A percentile compares a stretch with the other conserved stretches of the same genome.
Conservation (phyloP, 495 filamentous ascomycete genomes). For the Annulohypoxylon nitens region DNA sequence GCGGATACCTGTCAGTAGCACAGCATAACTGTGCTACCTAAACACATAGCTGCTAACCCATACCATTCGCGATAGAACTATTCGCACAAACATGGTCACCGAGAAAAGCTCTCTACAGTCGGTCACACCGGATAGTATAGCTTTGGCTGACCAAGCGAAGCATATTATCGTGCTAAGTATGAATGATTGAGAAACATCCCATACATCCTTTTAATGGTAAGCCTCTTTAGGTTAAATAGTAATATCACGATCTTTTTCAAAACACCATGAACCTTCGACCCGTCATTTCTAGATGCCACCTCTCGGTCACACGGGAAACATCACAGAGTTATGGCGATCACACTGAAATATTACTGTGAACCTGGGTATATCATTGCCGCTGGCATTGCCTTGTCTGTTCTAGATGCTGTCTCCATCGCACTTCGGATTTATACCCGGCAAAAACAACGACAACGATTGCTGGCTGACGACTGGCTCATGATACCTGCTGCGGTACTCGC, state of each 20-base stretch:
- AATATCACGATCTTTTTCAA: background rate
- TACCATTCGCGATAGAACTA: background rate
- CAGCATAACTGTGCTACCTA: background rate
- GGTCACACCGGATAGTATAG: background rate
- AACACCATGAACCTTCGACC: background rate
- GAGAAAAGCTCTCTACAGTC: conserved; percentile 1
- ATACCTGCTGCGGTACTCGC: conserved; percentile 47
- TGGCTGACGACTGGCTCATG: conserved; percentile 53
- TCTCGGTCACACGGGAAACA: background rate
- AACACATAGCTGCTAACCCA: background rate
- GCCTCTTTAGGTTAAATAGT: background rate
- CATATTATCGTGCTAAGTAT: background rate
- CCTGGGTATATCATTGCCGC: conserved; percentile 43
- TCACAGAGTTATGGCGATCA: background rate
- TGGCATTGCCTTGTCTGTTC: conserved; percentile 18
- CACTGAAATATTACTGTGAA: conserved; percentile 18
- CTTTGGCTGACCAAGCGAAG: background rate
- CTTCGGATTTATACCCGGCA: conserved; percentile 44
- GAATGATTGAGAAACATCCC: too few relatives aligned
- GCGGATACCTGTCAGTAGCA: background rate
- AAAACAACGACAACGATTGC: conserved; percentile 40
- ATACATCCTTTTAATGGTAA: background rate
- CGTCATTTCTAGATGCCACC: background rate
- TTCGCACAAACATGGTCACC: background rate
- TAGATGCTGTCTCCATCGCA: conserved; percentile 35